Conservation (phyloP, 2,329 filamentous ascomycete species). For the Beauveria sp. region DNA sequence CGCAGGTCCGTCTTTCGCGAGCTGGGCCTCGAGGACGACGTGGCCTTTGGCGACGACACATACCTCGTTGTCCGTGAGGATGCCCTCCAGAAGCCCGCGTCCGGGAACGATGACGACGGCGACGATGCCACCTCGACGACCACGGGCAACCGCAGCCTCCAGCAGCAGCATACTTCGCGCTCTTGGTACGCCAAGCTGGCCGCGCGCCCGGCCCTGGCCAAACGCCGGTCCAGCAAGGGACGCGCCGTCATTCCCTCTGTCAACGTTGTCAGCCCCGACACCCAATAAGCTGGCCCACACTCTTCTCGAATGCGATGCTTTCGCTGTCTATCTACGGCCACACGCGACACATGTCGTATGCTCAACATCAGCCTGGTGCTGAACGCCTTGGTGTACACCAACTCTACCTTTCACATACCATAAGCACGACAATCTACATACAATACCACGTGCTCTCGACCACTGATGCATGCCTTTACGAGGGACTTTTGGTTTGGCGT, state of each 20-base stretch:
- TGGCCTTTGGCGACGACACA: slow-evolving; percentile 13
- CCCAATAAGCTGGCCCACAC: not conserved
- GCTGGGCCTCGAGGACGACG: slow-evolving; percentile 35
- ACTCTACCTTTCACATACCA: not conserved
- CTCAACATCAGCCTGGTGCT: slow-evolving; percentile 1
- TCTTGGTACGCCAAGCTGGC: slow-evolving; percentile 39
- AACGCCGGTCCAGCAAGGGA: slow-evolving; percentile 36
- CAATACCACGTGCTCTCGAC: not conserved
- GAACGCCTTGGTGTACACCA: not conserved
- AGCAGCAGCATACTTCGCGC: slow-evolving; percentile 15
- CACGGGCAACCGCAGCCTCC: not conserved
- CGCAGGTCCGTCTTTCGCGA: slow-evolving; percentile 47
- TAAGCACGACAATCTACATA: not conserved
- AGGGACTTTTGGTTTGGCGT: not conserved
- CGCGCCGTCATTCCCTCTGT: slow-evolving; percentile 33
- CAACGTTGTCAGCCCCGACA: not conserved
- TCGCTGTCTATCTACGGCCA: not conserved
- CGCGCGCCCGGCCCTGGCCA: slow-evolving; percentile 29
- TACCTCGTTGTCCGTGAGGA: slow-evolving; percentile 8
- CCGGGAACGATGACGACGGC: not conserved
- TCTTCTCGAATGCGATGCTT: not conserved
- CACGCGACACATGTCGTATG: not conserved
- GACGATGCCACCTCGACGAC: not conserved
- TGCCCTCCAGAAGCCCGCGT: not conserved
- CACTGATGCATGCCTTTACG: not conserved